phyloP scores from a whole-genome alignment of 1,139 yeast species.

The Lodderomyces beijingensis region DNA sequence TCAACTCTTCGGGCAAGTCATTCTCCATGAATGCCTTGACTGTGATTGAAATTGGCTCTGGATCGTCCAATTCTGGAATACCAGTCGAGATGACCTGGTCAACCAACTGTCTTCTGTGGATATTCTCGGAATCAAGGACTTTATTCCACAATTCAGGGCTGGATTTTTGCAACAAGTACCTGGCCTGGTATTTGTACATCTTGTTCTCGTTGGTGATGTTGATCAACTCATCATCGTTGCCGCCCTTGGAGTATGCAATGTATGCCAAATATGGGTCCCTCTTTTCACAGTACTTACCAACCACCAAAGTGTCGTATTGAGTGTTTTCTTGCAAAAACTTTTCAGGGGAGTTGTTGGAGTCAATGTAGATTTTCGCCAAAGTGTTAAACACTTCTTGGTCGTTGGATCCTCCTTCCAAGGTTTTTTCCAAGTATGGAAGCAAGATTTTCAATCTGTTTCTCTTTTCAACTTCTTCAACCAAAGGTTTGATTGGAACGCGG shows the following conservation, averaged over 20 bases:
- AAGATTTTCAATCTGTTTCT: slow-evolving; percentile 89
- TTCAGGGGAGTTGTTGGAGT: slow-evolving; percentile 95
- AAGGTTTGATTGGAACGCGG: slow-evolving; percentile 86
- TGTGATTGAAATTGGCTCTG: slow-evolving; percentile 93
- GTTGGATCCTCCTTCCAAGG: slow-evolving; percentile 80
- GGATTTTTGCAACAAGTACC: slow-evolving; percentile 83
- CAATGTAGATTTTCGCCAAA: slow-evolving; percentile 95
- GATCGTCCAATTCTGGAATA: slow-evolving; percentile 90
- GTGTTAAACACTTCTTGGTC: slow-evolving; percentile 94
- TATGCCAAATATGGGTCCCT: slow-evolving; percentile 98
- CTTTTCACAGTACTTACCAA: slow-evolving; percentile 98
- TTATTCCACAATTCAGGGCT: slow-evolving; percentile 77
- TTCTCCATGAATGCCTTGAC: slow-evolving; percentile 97
- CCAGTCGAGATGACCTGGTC: slow-evolving; percentile 97
- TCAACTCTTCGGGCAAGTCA: slow-evolving; percentile 86
- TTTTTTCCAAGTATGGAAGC: slow-evolving; percentile 88
- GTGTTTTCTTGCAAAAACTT: slow-evolving; percentile 90
- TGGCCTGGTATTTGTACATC: slow-evolving; percentile 98
- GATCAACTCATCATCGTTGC: slow-evolving; percentile 83
- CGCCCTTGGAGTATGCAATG: slow-evolving; percentile 94
- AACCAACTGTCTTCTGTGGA: slow-evolving; percentile 83
- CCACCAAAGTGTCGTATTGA: slow-evolving; percentile 84
- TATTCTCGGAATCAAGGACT: slow-evolving; percentile 71
- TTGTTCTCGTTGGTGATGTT: slow-evolving; percentile 92
- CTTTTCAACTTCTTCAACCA: slow-evolving; percentile 93